phyloP scores from a whole-genome alignment of 176 grass and related monocot species.

The Aegilops speltoides region DNA sequence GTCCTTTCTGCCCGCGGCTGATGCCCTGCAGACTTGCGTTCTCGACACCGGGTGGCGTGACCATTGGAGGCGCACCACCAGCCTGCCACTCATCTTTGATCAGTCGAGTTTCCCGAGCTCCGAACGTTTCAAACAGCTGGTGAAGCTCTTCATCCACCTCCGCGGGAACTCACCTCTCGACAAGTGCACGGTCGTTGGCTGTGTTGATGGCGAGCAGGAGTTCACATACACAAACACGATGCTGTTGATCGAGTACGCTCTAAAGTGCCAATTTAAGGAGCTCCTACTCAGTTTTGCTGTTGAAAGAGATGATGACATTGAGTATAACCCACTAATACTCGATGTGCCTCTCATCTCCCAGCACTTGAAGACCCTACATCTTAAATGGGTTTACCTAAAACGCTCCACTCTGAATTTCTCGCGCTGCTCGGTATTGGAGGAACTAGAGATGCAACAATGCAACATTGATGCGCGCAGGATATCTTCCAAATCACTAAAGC shows the following conservation, averaged over 20 bases:
- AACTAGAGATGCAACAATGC: background rate
- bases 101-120: too few relatives aligned
- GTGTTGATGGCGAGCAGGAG: background rate
- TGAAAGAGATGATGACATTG: too few relatives aligned
- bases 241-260: background rate
- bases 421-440: background rate
- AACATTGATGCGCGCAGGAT: background rate
- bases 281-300: background rate
- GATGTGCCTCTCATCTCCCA: background rate
- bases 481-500: background rate
- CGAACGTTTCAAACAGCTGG: background rate
- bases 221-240: too few relatives aligned
- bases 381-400: background rate
- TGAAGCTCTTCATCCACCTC: background rate
- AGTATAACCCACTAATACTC: background rate
- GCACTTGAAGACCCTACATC: background rate
- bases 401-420: background rate
- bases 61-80: background rate
- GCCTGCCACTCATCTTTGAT: background rate
- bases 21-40: background rate
- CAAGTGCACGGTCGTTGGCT: background rate
- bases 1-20: background rate
- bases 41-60: background rate
- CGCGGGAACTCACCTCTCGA: background rate
- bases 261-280: background rate